Evolutionary conservation across 1,284 basidiomycete species (phyloP), one percentile per base, ranked within the genome.

Genomic region (Sutorius eximius): DNA sequence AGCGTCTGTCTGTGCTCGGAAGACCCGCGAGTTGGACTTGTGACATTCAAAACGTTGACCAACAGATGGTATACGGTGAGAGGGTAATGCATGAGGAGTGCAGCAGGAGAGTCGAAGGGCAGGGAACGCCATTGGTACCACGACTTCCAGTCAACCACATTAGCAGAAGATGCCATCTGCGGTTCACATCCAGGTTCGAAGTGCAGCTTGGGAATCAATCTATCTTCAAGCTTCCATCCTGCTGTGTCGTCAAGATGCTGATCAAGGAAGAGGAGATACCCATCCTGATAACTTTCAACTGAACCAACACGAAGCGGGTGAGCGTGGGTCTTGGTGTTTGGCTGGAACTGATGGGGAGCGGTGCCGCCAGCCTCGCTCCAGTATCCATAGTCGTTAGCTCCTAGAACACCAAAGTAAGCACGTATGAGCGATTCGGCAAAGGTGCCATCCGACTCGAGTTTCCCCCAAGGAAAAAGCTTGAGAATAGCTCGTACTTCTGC

Each of bases 61-160:
- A 78, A 55, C 24, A 77, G 54, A 45, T 68, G 68, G 49, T 78
- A 77, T 33, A 72, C 63, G 10, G 66, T 71, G 57, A 78, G 62
- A 32, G 75, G 75, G 43, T 66, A 77, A 50, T 74, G 62, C 71
- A 77, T 68, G 24, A 77, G 65, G 37, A 77, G 66, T 22, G 73
- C 71, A 0, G 74, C 73, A 8, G 77, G 76, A 32, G 76, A 77
- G 42, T 68, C 71, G 48, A 71, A 64, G 27, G 76, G 62, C 29
- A 77, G 51, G 44, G 67, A 64, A 46, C 75, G 66, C 75, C 76
- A 78, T 37, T 63, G 45, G 50, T 78, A 68, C 75, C 75, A 77
- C 27, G 66, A 69, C 22, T 69, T 69, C 76, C 75, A 77, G 61
- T 71, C 67, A 22, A 62, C 60, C 33, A 74, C 58, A 11, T 64